phyloP scores from a whole-genome alignment of 306 rosid genomes.

The Gastrolobium bilobum region DNA sequence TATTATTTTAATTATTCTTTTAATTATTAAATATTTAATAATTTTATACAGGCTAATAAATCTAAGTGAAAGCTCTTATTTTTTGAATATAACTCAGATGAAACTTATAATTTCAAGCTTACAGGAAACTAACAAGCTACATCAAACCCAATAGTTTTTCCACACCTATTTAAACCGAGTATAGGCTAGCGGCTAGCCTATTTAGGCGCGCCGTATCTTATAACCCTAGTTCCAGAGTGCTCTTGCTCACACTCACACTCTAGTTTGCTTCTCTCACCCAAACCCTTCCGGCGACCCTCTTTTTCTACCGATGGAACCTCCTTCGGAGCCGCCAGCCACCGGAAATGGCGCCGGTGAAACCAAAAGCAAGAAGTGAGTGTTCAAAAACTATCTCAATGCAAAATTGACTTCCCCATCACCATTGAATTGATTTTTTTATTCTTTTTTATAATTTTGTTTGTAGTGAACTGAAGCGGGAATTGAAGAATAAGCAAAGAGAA shows the following conservation, averaged over 20 bases:
- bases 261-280: background rate
- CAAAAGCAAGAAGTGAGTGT: slow-evolving; percentile 56
- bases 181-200: too few relatives aligned
- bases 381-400: background rate
- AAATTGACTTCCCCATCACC: slow-evolving; percentile 19
- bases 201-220: background rate
- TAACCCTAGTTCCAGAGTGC: slow-evolving; percentile 2
- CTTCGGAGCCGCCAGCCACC: slow-evolving; percentile 29
- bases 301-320: slow-evolving; percentile 17
- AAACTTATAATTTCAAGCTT: too few relatives aligned
- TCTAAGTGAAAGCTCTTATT: too few relatives aligned
- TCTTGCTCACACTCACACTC: background rate
- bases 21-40: too few relatives aligned
- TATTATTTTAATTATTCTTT: too few relatives aligned
- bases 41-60: too few relatives aligned
- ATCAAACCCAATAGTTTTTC: too few relatives aligned
- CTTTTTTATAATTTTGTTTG: slow-evolving; percentile 9
- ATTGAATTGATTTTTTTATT: background rate
- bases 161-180: too few relatives aligned
- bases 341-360: slow-evolving; percentile 32
- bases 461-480: slow-evolving; percentile 85
- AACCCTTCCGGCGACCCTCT: background rate
- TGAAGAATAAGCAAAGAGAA: slow-evolving; percentile 76
- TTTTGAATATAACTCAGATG: too few relatives aligned
- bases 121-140: too few relatives aligned